Base-by-base conservation (phyloP, 169 alveolate species). In the Plasmodium chabaudi region DNA sequence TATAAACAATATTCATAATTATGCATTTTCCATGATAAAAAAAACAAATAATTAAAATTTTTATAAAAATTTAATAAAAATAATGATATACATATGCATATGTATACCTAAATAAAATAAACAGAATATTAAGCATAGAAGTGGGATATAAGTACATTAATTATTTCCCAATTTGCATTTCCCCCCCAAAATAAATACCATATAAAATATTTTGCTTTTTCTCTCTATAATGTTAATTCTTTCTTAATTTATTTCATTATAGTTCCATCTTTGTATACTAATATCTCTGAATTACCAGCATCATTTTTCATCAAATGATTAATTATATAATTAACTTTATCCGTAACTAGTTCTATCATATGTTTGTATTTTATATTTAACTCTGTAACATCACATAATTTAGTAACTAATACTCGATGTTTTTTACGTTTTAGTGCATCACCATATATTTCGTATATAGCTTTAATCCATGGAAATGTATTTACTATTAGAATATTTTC, bases 211-310 rank as follows among this genome's bases (percentile, higher is more conserved):
- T 34, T 34, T 5, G 42, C 42, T 3, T 34, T 34, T 34, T 2
- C 42, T 34, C 42, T 34, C 42, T 34, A 1, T 3, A 34, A 3
- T 34, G 42, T 34, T 34, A 6, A 34, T 34, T 34, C 6, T 4
- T 34, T 34, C 42, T 3, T 34, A 34, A 34, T 51, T 79, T 59
- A 79, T 69, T 79, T 79, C 55, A 65, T 79, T 39, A 79, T 79
- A 49, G 89, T 65, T 67, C 89, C 89, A 65, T 79, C 84, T 65
- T 25, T 56, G 56, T 79, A 79, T 65, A 53, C 64, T 7, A 79
- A 53, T 34, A 51, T 55, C 21, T 64, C 72, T 34, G 21, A 19
- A 67, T 60, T 46, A 7, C 51, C 42, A 23, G 56, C 21, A 56
- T 51, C 27, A 69, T 79, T 79, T 39, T 67, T 79, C 34, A 46